These are phyloP conservation scores for Microstegium vimineum DNA, from an alignment of 176 grass and related monocot species.

Conservation along the genomic window DNA sequence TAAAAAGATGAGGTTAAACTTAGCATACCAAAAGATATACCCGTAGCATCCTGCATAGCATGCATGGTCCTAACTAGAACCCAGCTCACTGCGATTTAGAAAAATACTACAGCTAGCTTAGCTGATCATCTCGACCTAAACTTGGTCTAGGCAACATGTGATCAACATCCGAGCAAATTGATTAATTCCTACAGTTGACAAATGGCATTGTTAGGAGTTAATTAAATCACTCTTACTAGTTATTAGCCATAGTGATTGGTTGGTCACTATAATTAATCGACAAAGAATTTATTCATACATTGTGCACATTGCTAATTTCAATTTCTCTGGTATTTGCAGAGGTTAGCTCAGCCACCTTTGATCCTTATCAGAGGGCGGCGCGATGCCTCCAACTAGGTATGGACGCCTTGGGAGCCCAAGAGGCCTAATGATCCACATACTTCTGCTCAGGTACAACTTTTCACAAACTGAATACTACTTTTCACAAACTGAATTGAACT, in stretches of 20 bases:
- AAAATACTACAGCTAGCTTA: background rate
- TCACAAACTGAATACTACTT: too few species aligned
- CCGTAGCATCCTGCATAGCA: background rate
- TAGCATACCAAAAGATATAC: background rate
- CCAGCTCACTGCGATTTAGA: background rate
- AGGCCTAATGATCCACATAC: too few species aligned
- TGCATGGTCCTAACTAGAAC: background rate
- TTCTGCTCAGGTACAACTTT: too few species aligned
- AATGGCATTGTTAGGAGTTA: background rate
- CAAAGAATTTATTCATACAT: background rate
- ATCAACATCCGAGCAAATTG: background rate
- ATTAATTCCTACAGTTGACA: background rate
- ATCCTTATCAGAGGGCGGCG: too few species aligned
- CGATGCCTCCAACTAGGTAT: too few species aligned
- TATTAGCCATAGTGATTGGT: background rate
- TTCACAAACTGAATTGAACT: too few species aligned
- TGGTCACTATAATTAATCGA: background rate
- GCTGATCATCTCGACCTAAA: background rate
- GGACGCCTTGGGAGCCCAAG: too few species aligned
- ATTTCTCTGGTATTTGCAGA: too few species aligned
- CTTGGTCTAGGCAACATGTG: background rate
- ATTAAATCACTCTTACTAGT: background rate
- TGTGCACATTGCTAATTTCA: too few species aligned
- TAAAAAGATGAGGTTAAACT: background rate
- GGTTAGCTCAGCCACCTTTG: too few species aligned